A percentile compares a stretch with the other conserved stretches of the same genome.
phyloP scores from a whole-genome alignment of 1,139 yeast genomes.

The Sugiyamaella japonica region DNA sequence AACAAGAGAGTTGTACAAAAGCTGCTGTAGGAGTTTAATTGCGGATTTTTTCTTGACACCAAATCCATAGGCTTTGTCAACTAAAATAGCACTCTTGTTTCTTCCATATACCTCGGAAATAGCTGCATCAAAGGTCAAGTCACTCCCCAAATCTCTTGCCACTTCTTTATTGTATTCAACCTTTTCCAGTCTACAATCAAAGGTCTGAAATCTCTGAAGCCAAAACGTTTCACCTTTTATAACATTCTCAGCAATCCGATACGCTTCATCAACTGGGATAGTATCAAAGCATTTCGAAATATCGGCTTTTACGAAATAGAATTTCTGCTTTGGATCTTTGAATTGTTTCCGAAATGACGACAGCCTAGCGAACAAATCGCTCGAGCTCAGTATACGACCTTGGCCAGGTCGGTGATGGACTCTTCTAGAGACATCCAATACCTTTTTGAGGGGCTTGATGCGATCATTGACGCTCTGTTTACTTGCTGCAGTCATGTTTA shows the following conservation, averaged over 20 bases:
- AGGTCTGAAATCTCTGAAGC: constrained; percentile 14
- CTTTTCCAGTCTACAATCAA: constrained; percentile 1
- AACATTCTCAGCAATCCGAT: constrained; percentile 26
- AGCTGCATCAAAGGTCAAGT: neutral
- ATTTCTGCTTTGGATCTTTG: constrained; percentile 15
- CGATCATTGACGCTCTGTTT: constrained; percentile 32
- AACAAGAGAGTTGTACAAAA: constrained; percentile 46
- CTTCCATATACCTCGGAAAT: neutral
- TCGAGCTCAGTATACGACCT: constrained; percentile 22
- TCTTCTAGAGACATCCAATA: constrained; percentile 28
- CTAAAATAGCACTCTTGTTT: constrained; percentile 5
- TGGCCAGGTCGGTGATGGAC: constrained; percentile 16
- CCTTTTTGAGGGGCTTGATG: constrained; percentile 32
- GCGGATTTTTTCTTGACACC: constrained; percentile 19
- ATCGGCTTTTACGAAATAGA: constrained; percentile 71
- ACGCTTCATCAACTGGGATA: constrained; percentile 54
- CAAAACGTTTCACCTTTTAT: constrained; percentile 16
- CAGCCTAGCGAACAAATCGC: constrained; percentile 23
- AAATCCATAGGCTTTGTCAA: constrained; percentile 17
- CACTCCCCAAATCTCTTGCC: neutral
- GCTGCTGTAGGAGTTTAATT: constrained; percentile 38
- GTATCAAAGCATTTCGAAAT: constrained; percentile 78
- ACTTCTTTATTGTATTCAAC: neutral
- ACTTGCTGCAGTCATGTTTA: neutral
- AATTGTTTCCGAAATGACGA: constrained; percentile 23